Evolutionary conservation across 768 basidiomycete species (phyloP).

Genomic region (Leccinum arenicola): DNA sequence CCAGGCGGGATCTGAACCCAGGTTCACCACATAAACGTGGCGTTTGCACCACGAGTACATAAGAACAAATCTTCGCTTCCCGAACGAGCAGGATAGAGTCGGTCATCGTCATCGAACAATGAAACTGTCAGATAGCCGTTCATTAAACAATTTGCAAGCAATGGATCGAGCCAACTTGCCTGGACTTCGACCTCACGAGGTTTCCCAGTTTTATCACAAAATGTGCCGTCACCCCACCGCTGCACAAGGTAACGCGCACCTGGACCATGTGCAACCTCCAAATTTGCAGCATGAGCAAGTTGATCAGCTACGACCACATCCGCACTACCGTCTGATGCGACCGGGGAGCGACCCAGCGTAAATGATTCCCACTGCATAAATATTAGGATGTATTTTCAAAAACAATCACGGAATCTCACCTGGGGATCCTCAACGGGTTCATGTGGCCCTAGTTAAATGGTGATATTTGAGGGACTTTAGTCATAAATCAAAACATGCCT

Average conservation of each 20-base stretch:
- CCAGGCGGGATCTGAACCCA: slow-evolving; percentile 78
- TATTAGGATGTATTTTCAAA: slow-evolving; percentile 22
- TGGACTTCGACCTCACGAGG: slow-evolving; percentile 93
- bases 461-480: slow-evolving; percentile 20
- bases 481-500: slow-evolving; percentile 24
- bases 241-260: slow-evolving; percentile 92
- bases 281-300: slow-evolving; percentile 60
- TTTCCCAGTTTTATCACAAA: slow-evolving; percentile 89
- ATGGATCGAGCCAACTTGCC: slow-evolving; percentile 43
- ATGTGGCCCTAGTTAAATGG: slow-evolving; percentile 52
- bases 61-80: slow-evolving; percentile 91
- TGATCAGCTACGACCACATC: slow-evolving; percentile 67
- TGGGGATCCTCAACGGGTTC: slow-evolving; percentile 84
- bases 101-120: slow-evolving; percentile 92
- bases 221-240: slow-evolving; percentile 85
- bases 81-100: slow-evolving; percentile 90
- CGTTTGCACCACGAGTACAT: slow-evolving; percentile 91
- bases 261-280: slow-evolving; percentile 73
- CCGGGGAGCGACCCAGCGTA: slow-evolving; percentile 70
- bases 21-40: slow-evolving; percentile 92
- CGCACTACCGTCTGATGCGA: slow-evolving; percentile 54
- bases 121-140: slow-evolving; percentile 55
- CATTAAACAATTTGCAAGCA: slow-evolving; percentile 3
- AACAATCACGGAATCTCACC: slow-evolving; percentile 43
- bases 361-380: slow-evolving; percentile 69